Conservation (phyloP, 768 basidiomycete genomes). For the Xerocomellus dryophilus region DNA sequence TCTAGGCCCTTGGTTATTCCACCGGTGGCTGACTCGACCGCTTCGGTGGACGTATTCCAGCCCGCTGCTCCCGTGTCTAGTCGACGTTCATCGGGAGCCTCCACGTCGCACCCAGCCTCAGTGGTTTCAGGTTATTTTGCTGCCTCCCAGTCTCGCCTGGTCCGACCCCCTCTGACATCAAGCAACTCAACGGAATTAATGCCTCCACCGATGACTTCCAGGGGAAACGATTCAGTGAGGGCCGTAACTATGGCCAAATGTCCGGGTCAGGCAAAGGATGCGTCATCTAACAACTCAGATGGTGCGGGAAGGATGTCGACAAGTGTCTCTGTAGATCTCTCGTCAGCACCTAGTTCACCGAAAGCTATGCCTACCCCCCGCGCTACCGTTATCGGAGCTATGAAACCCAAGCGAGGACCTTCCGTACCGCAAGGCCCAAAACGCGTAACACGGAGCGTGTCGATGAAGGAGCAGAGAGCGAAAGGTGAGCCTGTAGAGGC, state of each 20-base stretch:
- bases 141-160: conserved; percentile 1
- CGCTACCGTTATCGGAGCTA: conserved; percentile 1
- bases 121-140: background rate
- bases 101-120: background rate
- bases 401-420: conserved; percentile 20
- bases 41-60: conserved; percentile 1
- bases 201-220: background rate
- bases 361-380: background rate
- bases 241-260: background rate
- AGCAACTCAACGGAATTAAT: conserved; percentile 1
- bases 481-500: background rate
- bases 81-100: conserved; percentile 1
- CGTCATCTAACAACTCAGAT: no score
- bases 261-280: no score
- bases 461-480: conserved; percentile 22
- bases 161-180: background rate
- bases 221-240: background rate
- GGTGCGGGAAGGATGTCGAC: no score
- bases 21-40: background rate
- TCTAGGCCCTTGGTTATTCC: background rate
- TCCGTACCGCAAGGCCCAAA: conserved; percentile 8
- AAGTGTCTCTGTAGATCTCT: no score
- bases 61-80: background rate
- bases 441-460: conserved; percentile 30
- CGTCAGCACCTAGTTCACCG: background rate